Base-by-base conservation (phyloP, 257 asterid species). In the Echites panduratus region DNA sequence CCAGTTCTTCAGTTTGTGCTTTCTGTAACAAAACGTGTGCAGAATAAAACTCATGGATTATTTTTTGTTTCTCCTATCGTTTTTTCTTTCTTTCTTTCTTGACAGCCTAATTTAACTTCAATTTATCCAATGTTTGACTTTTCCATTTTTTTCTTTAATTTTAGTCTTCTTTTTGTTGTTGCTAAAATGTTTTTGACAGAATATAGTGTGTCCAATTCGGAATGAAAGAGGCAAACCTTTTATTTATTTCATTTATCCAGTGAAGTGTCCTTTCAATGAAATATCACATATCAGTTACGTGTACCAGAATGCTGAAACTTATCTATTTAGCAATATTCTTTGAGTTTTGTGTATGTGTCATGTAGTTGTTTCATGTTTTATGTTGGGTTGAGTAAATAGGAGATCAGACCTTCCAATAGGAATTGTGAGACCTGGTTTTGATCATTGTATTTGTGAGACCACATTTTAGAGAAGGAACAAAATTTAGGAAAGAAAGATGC, bases 1-100 rank as follows among this genome's bases (percentile, higher is more conserved):
- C 57, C 59, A 59, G 80, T 74, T 74, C 67, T 77, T 47, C 72
- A 49, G 45, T 41, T 72, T 62, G 58, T 50, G 72, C 38, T 63
- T 76, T 9, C 14, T 38, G 7, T 38, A 32, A 41, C 69, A 19
- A 64, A 61, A 32, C 13, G 3, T 19, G 19, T 19, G 16, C 47
- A 16, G 17, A 35, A 32, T 61, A n/a, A 62, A 62, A 62, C 17
- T 24, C 3, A 19, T 11, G 68, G 35, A 35, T 35, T 29, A 7
- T 17, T 5, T 32, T 29, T 32, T 29, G 4, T 61, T 35, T 61
- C 67, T 35, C 32, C 67, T 61, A 13, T 29, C 44, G n/a, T n/a
- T n/a, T n/a, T n/a, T n/a, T n/a, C 32, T 32, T 35, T 61, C 29
- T 4, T 5, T n/a, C 32, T 14, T 17, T 4, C 0, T n/a, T 61